These are phyloP conservation scores for Scortechinia acanthostroma DNA, from an alignment of 2,329 filamentous ascomycete species.

Conservation along the genomic window DNA sequence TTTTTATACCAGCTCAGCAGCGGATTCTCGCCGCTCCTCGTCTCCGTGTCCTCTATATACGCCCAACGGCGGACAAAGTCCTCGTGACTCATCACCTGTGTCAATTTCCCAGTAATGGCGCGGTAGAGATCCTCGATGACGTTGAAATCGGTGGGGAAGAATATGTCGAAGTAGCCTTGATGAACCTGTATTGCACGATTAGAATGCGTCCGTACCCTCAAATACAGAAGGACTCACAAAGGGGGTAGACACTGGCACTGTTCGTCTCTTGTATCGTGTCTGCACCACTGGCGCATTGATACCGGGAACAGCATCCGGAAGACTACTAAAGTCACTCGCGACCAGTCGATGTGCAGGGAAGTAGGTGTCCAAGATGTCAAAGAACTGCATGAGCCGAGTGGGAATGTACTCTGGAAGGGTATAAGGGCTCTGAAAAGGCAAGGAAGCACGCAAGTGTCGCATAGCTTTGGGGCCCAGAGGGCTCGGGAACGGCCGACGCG, in stretches of 20 bases:
- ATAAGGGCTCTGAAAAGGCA: conserved; percentile 71
- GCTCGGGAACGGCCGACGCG: conserved; percentile 53
- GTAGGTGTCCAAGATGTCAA: conserved; percentile 77
- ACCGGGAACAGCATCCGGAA: conserved; percentile 77
- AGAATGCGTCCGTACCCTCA: not conserved
- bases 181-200: conserved; percentile 69
- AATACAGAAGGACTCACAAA: conserved; percentile 50
- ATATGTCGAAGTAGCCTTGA: conserved; percentile 97
- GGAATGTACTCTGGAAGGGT: conserved; percentile 87
- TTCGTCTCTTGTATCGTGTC: conserved; percentile 79
- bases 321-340: conserved; percentile 80
- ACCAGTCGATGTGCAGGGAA: conserved; percentile 87
- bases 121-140: conserved; percentile 88
- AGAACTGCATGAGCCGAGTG: conserved; percentile 92
- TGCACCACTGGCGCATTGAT: conserved; percentile 93
- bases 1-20: conserved; percentile 91
- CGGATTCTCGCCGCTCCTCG: conserved; percentile 85
- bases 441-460: conserved; percentile 50
- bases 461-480: conserved; percentile 45
- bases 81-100: conserved; percentile 76
- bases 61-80: conserved; percentile 89
- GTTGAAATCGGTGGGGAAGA: conserved; percentile 92
- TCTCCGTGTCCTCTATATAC: conserved; percentile 81
- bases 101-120: conserved; percentile 85
- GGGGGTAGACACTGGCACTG: conserved; percentile 83